These are phyloP conservation scores for Ophiostoma himal-ulmi DNA, from an alignment of 2,329 filamentous ascomycete species.

Conservation along the genomic window DNA sequence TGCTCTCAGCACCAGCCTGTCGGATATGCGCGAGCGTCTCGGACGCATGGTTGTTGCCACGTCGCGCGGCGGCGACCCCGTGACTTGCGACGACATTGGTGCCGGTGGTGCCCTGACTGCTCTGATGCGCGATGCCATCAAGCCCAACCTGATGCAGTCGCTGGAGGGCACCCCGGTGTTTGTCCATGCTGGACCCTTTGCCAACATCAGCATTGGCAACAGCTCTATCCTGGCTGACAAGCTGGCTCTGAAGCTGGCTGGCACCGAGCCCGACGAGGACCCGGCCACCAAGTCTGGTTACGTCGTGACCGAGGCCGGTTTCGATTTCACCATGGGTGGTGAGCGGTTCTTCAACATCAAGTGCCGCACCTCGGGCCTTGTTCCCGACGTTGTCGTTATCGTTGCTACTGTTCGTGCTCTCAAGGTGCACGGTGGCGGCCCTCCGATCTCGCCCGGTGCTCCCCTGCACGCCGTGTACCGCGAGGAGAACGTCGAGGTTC, in stretches of 20 bases:
- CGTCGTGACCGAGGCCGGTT: constrained; percentile 93
- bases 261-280: constrained; percentile 87
- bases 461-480: constrained; percentile 82
- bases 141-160: constrained; percentile 98
- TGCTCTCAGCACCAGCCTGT: constrained; percentile 79
- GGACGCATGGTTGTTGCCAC: constrained; percentile 94
- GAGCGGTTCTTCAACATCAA: constrained; percentile 99
- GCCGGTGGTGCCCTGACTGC: constrained; percentile 87
- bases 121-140: constrained; percentile 96
- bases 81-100: constrained; percentile 94
- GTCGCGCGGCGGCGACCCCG: constrained; percentile 76
- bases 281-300: constrained; percentile 78
- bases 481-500: constrained; percentile 86
- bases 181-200: constrained; percentile 94
- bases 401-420: constrained; percentile 92
- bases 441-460: constrained; percentile 84
- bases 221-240: constrained; percentile 93
- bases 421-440: constrained; percentile 94
- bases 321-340: constrained; percentile 99
- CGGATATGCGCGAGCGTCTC: constrained; percentile 86
- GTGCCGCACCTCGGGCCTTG: constrained; percentile 87
- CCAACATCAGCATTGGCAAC: constrained; percentile 96
- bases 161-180: constrained; percentile 96
- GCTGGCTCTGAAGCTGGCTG: constrained; percentile 89
- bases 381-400: constrained; percentile 88